These are phyloP conservation scores for Conticribra weissflogii DNA, from an alignment of 108 stramenopile genomes.

Conservation along the genomic window DNA sequence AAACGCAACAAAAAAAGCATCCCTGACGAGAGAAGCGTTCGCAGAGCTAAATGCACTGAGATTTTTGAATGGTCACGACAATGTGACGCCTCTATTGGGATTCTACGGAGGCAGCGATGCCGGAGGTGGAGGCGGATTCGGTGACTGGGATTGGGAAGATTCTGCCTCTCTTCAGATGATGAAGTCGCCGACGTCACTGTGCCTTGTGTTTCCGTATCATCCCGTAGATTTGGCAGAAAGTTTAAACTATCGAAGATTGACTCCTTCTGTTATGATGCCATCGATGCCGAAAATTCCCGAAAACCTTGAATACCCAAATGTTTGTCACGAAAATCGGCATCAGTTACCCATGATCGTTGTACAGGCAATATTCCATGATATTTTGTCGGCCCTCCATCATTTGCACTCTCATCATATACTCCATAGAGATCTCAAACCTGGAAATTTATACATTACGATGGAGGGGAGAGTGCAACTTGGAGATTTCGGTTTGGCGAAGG, in stretches of 20 bases:
- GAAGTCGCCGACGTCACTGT: constrained; percentile 37
- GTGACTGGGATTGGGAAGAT: constrained; percentile 32
- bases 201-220: constrained; percentile 73
- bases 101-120: constrained; percentile 38
- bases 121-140: constrained; percentile 19
- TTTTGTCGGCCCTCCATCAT: constrained; percentile 81
- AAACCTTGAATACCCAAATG: too few species aligned
- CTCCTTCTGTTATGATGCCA: constrained; percentile 22
- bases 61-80: constrained; percentile 40
- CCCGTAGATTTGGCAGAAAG: constrained; percentile 69
- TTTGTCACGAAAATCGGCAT: too few species aligned
- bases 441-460: constrained; percentile 73
- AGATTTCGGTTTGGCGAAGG: constrained; percentile 82
- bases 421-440: constrained; percentile 96
- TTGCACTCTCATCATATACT: constrained; percentile 89
- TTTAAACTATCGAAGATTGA: constrained; percentile 58
- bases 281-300: too few species aligned
- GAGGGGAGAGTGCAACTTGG: constrained; percentile 67
- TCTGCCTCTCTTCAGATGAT: neutral
- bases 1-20: neutral
- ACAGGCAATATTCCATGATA: constrained; percentile 57
- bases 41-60: constrained; percentile 48
- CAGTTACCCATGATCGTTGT: too few species aligned
- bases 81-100: constrained; percentile 39
- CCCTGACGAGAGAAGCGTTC: constrained; percentile 49